Percentiles rank a stretch among this genome's conserved stretches.
These are phyloP conservation scores for Yarrowia sp. DNA, from an alignment of 805 yeast genomes.

Conservation along the genomic window DNA sequence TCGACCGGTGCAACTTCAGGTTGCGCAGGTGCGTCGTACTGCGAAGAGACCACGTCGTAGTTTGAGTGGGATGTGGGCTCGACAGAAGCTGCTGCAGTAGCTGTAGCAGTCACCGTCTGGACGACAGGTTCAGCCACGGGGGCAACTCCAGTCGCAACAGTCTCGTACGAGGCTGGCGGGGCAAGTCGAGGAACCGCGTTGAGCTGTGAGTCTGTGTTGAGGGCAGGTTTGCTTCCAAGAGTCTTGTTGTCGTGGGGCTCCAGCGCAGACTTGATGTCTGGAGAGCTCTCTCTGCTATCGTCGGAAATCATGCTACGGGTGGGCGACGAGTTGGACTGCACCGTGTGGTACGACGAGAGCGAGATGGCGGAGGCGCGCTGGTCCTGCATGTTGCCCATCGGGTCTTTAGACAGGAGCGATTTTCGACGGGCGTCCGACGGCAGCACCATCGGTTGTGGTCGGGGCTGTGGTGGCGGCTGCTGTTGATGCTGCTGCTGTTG, in stretches of 20 bases:
- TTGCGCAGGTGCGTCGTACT: neutral
- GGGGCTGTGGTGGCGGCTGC: neutral
- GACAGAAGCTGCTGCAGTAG: neutral
- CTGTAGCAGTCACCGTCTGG: neutral
- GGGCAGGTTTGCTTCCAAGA: no score
- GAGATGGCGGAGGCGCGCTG: constrained; percentile 19
- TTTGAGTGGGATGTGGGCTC: neutral
- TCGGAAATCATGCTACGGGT: neutral
- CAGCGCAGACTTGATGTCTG: neutral
- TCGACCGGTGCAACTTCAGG: neutral
- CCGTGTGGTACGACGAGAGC: constrained; percentile 10
- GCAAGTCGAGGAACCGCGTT: neutral
- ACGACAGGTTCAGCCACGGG: neutral
- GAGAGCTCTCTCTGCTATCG: neutral
- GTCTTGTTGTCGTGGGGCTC: neutral
- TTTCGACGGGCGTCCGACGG: constrained; percentile 24
- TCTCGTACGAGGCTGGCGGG: neutral
- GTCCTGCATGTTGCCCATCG: constrained; percentile 4
- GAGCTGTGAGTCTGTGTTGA: neutral
- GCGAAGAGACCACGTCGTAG: neutral
- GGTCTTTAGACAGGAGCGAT: constrained; percentile 5
- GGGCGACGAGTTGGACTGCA: neutral
- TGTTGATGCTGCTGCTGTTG: neutral
- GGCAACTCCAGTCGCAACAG: neutral
- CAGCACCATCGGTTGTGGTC: constrained; percentile 16